Percentiles rank a stretch among this genome's conserved stretches.
Evolutionary conservation across 768 basidiomycete species (phyloP).

Genomic region (Porpolomopsis calyptriformis): DNA sequence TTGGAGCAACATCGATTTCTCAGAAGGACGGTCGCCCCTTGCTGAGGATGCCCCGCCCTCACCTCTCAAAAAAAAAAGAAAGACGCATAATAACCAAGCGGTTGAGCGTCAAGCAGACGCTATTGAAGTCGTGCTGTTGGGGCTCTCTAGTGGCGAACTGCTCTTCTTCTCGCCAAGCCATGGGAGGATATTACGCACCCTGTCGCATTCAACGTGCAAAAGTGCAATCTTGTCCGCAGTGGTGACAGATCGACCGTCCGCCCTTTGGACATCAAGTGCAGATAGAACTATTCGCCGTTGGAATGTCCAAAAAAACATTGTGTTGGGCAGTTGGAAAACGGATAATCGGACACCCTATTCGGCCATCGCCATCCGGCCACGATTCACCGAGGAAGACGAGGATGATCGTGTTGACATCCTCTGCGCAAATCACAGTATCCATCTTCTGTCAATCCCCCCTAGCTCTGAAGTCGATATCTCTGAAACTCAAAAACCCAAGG

Average conservation of each 20-base stretch:
- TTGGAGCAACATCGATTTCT: constrained; percentile 37
- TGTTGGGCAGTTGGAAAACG: constrained; percentile 42
- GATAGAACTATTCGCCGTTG: constrained; percentile 50
- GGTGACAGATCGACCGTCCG: constrained; percentile 21
- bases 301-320: constrained; percentile 40
- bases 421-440: constrained; percentile 50
- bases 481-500: constrained; percentile 32
- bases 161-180: constrained; percentile 53
- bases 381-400: constrained; percentile 10
- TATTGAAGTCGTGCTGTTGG: constrained; percentile 41
- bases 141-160: constrained; percentile 50
- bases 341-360: constrained; percentile 52
- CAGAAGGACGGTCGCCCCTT: constrained; percentile 15
- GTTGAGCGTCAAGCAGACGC: constrained; percentile 16
- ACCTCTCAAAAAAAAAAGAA: constrained; percentile 46
- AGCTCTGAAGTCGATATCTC: constrained; percentile 14
- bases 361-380: constrained; percentile 35
- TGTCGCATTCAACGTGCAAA: constrained; percentile 45
- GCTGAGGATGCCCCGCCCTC: constrained; percentile 17
- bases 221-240: constrained; percentile 42
- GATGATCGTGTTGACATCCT: constrained; percentile 38
- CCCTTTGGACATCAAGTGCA: constrained; percentile 47
- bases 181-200: constrained; percentile 41
- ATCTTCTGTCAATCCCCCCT: constrained; percentile 32
- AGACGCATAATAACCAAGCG: constrained; percentile 27